Evolutionary conservation across 768 basidiomycete species (phyloP), one percentile per base, ranked within the genome.

Genomic region (Punctularia strigosozonata): DNA sequence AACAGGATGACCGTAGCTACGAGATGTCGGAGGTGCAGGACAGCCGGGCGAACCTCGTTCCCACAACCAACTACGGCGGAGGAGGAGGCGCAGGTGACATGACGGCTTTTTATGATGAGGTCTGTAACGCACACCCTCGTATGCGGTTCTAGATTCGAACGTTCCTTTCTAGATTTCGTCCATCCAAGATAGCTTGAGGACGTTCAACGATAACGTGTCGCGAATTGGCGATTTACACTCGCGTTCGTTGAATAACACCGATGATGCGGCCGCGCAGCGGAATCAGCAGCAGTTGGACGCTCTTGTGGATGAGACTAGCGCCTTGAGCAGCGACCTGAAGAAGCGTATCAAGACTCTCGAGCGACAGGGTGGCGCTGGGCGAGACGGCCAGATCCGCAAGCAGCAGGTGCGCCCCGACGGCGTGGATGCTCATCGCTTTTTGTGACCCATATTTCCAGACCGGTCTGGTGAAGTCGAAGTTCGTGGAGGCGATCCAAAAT

Each of bases 21-120:
- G 80, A 84, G 54, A 83, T 86, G 79, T 64, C 76, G 12, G 73
- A 75, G 24, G 77, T 79, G 38, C 71, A 64, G 47, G 73, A 75
- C 47, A 77, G 71, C 57, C 65, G 68, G 38, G 62, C 69, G 23
- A 67, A 72, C 50, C 55, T 73, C 33, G 55, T 68, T 41, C n/a
- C n/a, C n/a, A n/a, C n/a, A n/a, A 54, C 66, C 8, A 46, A 46
- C 30, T 36, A 46, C 28, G 48, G 40, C 13, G 45, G 43, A 32
- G 45, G 33, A 14, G 50, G 50, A 2, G 58, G 52, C 20, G 67
- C 60, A 20, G 80, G 81, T 55, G 54, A 54, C 43, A 84, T 84
- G 81, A 56, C 70, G 3, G 60, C 66, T 8, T 87, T 88, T 58
- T 87, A 86, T 53, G 62, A 69, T 31, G 85, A 88, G 68, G 84